These are phyloP conservation scores for Saccharomyces pastorianus DNA, from an alignment of 1,139 yeast genomes.

Conservation along the genomic window DNA sequence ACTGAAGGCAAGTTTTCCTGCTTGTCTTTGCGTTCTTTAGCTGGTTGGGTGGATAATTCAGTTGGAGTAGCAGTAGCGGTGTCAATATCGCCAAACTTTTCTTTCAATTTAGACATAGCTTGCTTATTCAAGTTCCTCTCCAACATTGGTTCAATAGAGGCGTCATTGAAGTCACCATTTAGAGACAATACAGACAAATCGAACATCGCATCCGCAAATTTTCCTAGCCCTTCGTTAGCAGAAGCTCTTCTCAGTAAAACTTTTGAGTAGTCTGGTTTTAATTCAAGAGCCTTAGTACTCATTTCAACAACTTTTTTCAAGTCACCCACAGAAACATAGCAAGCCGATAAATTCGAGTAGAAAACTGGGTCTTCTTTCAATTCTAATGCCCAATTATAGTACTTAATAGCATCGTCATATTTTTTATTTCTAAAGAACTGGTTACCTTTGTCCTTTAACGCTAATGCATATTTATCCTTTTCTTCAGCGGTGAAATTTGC, in stretches of 20 bases:
- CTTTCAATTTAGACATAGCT: slow-evolving; percentile 59
- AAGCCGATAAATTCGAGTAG: slow-evolving; percentile 92
- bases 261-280: slow-evolving; percentile 86
- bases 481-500: slow-evolving; percentile 40
- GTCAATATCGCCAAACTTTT: slow-evolving; percentile 44
- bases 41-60: neutral
- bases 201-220: slow-evolving; percentile 77
- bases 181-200: slow-evolving; percentile 82
- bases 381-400: slow-evolving; percentile 68
- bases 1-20: slow-evolving; percentile 62
- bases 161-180: slow-evolving; percentile 71
- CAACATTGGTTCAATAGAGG: slow-evolving; percentile 68
- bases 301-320: slow-evolving; percentile 80
- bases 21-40: slow-evolving; percentile 24
- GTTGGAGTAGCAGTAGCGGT: neutral
- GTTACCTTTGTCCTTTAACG: slow-evolving; percentile 87
- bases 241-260: slow-evolving; percentile 76
- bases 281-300: slow-evolving; percentile 73
- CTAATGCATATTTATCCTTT: slow-evolving; percentile 61
- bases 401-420: slow-evolving; percentile 63
- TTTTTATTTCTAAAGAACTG: slow-evolving; percentile 63
- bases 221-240: slow-evolving; percentile 75
- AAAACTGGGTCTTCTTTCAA: slow-evolving; percentile 77
- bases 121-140: slow-evolving; percentile 82
- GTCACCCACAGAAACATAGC: slow-evolving; percentile 75